Evolutionary conservation across 1,284 basidiomycete genomes (phyloP).

Genomic region (Trametes sp.): DNA sequence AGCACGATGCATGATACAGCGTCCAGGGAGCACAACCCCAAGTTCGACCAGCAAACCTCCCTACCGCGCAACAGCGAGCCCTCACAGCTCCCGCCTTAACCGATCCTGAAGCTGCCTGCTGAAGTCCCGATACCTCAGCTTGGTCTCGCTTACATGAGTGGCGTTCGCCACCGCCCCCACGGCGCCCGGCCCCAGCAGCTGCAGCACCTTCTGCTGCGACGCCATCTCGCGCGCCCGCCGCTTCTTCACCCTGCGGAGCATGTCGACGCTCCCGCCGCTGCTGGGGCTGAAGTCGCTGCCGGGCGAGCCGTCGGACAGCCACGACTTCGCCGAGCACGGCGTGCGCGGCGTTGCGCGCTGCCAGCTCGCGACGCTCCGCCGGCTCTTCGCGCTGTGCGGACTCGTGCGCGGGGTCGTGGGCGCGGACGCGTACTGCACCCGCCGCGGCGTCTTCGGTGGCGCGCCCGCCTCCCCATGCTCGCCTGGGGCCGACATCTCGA

Average conservation of each 20-base stretch:
- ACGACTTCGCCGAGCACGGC: slow-evolving; percentile 15
- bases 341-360: slow-evolving; percentile 1
- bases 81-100: slow-evolving; percentile 1
- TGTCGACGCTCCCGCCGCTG: slow-evolving; percentile 14
- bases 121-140: slow-evolving; percentile 9
- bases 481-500: background rate
- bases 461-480: background rate
- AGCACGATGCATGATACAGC: background rate
- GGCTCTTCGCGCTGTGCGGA: slow-evolving; percentile 9
- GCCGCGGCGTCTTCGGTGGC: slow-evolving; percentile 5
- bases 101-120: background rate
- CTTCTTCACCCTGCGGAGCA: background rate
- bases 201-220: slow-evolving; percentile 22
- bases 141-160: slow-evolving; percentile 10
- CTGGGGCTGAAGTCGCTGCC: slow-evolving; percentile 6
- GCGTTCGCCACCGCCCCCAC: slow-evolving; percentile 14
- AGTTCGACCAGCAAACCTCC: background rate
- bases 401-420: slow-evolving; percentile 10
- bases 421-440: background rate
- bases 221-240: slow-evolving; percentile 3
- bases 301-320: slow-evolving; percentile 5
- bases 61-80: background rate
- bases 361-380: slow-evolving; percentile 9
- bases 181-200: slow-evolving; percentile 19
- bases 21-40: background rate